phyloP scores from a whole-genome alignment of 805 yeast species.

The Monosporozyma unispora region DNA sequence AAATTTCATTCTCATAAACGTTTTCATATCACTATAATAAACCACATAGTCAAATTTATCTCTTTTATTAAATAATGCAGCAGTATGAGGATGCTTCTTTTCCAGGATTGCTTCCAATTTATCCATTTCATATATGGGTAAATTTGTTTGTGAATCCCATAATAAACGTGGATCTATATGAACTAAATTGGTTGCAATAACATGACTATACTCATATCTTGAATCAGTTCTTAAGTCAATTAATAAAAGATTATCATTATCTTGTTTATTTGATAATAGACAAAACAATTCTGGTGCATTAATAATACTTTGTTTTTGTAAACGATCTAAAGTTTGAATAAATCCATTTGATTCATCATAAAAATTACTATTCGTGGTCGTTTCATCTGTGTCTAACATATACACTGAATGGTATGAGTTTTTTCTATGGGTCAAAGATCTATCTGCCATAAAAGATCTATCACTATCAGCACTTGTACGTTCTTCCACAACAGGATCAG shows the following conservation, averaged over 20 bases:
- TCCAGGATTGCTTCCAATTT: constrained; percentile 24
- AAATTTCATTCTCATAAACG: constrained; percentile 23
- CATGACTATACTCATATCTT: constrained; percentile 29
- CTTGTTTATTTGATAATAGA: constrained; percentile 38
- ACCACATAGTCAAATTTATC: constrained; percentile 31
- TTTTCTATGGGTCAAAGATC: constrained; percentile 27
- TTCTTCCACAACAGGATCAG: background rate
- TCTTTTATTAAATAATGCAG: constrained; percentile 23
- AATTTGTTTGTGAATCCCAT: constrained; percentile 19
- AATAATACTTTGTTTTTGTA: constrained; percentile 44
- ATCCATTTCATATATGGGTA: constrained; percentile 28
- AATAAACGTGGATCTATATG: constrained; percentile 34
- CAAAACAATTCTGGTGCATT: constrained; percentile 36
- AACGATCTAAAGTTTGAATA: constrained; percentile 19
- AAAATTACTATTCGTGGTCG: constrained; percentile 3
- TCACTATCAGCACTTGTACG: background rate
- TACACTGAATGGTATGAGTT: constrained; percentile 36
- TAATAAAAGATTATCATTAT: constrained; percentile 31
- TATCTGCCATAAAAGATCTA: constrained; percentile 6
- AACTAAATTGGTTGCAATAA: constrained; percentile 32
- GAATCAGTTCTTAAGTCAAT: constrained; percentile 35
- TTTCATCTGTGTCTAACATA: constrained; percentile 26
- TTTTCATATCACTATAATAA: constrained; percentile 33
- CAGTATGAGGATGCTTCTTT: constrained; percentile 3
- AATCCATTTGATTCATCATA: constrained; percentile 14